Evolutionary conservation across 2,329 filamentous ascomycete species (phyloP).

Genomic region (Ophiostoma australiae): DNA sequence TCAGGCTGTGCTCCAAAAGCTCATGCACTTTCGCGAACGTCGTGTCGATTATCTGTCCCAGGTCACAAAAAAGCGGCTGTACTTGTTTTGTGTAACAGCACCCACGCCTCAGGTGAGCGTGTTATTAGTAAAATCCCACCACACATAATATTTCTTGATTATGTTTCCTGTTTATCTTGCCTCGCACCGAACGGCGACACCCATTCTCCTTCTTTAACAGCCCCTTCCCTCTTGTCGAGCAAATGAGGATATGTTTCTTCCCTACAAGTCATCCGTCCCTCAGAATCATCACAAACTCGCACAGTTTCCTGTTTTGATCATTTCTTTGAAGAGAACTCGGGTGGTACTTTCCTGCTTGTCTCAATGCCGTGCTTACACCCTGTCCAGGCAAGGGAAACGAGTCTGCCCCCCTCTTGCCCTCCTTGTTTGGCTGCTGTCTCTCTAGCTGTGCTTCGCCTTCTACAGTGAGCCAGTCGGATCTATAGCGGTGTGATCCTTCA

Average conservation of each 20-base stretch:
- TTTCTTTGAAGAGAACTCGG: neutral
- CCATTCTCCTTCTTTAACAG: neutral
- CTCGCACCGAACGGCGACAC: neutral
- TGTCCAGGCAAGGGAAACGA: slow-evolving; percentile 14
- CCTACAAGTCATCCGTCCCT: neutral
- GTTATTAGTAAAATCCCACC: neutral
- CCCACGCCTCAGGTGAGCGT: neutral
- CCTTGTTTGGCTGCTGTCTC: neutral
- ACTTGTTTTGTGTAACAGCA: neutral
- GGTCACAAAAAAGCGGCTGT: neutral
- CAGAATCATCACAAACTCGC: neutral
- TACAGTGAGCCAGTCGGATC: neutral
- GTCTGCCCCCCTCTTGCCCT: neutral
- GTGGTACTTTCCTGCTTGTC: slow-evolving; percentile 20
- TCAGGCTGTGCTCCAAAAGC: neutral
- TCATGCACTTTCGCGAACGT: slow-evolving; percentile 5
- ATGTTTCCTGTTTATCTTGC: neutral
- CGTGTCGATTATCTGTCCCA: neutral
- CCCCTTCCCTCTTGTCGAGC: neutral
- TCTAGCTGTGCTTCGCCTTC: neutral
- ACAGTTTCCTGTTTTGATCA: neutral
- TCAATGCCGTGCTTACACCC: slow-evolving; percentile 14
- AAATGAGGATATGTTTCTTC: neutral
- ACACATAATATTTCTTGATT: neutral
- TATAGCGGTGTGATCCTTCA: neutral